These are phyloP conservation scores for Ilyonectria robusta DNA, from an alignment of 2,329 filamentous ascomycete genomes.

Conservation along the genomic window DNA sequence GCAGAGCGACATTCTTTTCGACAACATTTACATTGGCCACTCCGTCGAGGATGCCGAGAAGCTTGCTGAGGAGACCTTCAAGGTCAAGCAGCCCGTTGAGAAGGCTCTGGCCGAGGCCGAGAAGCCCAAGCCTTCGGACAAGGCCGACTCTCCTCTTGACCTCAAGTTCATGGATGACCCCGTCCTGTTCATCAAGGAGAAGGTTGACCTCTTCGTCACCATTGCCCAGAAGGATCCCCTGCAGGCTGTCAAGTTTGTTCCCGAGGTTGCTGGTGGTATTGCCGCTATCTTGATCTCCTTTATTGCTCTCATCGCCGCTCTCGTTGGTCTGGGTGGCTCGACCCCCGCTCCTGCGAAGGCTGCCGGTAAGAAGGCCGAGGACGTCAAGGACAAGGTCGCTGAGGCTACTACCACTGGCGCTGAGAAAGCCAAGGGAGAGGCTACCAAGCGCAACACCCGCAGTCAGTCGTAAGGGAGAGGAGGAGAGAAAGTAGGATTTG, in stretches of 20 bases:
- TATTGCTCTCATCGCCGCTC: slow-evolving; percentile 77
- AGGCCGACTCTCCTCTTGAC: slow-evolving; percentile 79
- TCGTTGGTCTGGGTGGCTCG: slow-evolving; percentile 75
- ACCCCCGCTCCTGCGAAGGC: slow-evolving; percentile 82
- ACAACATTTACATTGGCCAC: slow-evolving; percentile 99
- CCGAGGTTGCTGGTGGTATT: slow-evolving; percentile 89
- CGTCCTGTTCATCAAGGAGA: slow-evolving; percentile 89
- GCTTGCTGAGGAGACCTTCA: slow-evolving; percentile 90
- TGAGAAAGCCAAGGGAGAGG: slow-evolving; percentile 83
- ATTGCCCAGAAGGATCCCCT: slow-evolving; percentile 87
- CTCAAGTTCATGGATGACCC: slow-evolving; percentile 94
- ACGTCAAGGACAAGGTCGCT: slow-evolving; percentile 77
- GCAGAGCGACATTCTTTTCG: slow-evolving; percentile 98
- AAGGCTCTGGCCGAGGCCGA: slow-evolving; percentile 82
- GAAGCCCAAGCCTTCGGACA: slow-evolving; percentile 80
- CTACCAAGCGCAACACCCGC: slow-evolving; percentile 71
- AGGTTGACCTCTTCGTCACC: slow-evolving; percentile 90
- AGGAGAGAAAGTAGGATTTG: slow-evolving; percentile 3
- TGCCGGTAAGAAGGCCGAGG: slow-evolving; percentile 77
- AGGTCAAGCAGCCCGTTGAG: slow-evolving; percentile 88
- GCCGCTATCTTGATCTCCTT: slow-evolving; percentile 79
- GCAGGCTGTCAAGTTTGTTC: slow-evolving; percentile 88
- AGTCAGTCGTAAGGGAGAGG: slow-evolving; percentile 63
- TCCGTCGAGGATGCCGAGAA: slow-evolving; percentile 92
- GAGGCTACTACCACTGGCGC: slow-evolving; percentile 73